Base-by-base conservation (phyloP, 2,329 filamentous ascomycete genomes). In the Byssochlamys sp. region DNA sequence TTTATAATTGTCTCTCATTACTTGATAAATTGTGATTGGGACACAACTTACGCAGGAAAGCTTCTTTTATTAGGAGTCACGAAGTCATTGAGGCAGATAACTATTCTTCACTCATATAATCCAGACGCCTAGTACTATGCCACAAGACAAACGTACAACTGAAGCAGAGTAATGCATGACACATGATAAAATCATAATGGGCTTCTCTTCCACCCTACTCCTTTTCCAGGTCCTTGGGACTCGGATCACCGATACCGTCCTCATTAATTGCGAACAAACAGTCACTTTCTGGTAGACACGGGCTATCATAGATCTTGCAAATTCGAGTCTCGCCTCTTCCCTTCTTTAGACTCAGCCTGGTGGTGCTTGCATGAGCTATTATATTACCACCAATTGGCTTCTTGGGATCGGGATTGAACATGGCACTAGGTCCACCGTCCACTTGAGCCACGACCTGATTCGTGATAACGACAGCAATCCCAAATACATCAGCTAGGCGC, bases 401-500 rank as follows among this genome's bases (percentile, higher is more conserved):
- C 82, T 99, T 99, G 6, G 94, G 94, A 69, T 99, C 95, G 0
- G 95, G 94, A 66, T 99, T 99, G 80, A 96, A 99, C 94, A 99
- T 99, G 60, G 92, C 86, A 69, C 88, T 92, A 29, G 92, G 91
- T 2, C 94, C 94, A 61, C 94, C 94, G 69, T 99, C 94, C 7
- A 99, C 94, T 73, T 99, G 95, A 9, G 94, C 94, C 48, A 99
- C 95, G 29, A 99, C 94, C 73, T 99, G 94, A 71, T 99, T 99
- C 50, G 94, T 97, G 68, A 99, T 99, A 66, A 99, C 90, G 6
- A 99, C 94, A 0, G 94, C 94, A 65, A 99, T 96, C 58, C 94
- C 94, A 70, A 99, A 99, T 73, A 86, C 84, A 64, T 86, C 84
- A 12, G 84, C 84, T 12, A 80, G 68, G 25, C 76, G 72, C 60